A percentile compares a stretch with the other conserved stretches of the same genome.
These are phyloP conservation scores for Tetrahymena thermophila DNA, from an alignment of 73 alveolate genomes.

Conservation along the genomic window DNA sequence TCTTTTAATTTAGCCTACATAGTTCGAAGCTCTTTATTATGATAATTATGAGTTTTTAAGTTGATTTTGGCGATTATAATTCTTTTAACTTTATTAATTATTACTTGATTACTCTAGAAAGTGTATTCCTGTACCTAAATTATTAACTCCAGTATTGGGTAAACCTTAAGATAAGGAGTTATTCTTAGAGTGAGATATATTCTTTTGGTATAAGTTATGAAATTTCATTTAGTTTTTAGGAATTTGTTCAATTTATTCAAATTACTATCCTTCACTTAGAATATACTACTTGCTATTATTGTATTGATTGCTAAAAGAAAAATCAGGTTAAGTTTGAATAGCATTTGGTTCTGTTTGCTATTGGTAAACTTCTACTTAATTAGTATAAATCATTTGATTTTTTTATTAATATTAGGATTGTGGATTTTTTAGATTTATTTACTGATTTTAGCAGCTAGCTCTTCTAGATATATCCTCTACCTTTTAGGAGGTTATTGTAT, in stretches of 20 bases:
- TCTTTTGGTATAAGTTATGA: background rate
- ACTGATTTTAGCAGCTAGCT: background rate
- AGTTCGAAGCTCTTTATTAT: background rate
- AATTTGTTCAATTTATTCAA: background rate
- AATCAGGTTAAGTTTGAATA: background rate
- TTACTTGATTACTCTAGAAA: background rate
- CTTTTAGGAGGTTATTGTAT: background rate
- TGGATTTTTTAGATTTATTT: background rate
- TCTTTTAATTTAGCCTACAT: too few relatives aligned
- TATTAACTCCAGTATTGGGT: background rate
- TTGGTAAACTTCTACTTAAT: background rate
- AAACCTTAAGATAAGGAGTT: background rate
- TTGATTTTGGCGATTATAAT: background rate
- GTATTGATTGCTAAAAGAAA: background rate
- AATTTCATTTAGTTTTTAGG: background rate
- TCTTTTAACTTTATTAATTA: too few relatives aligned
- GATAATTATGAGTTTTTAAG: background rate
- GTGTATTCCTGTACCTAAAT: background rate
- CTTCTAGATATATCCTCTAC: background rate
- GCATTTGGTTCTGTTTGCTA: background rate
- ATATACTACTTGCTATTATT: background rate
- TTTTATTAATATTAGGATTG: background rate
- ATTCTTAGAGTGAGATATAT: background rate
- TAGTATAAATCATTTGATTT: background rate
- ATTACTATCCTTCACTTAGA: background rate